Evolutionary conservation across 2,329 filamentous ascomycete species (phyloP), one percentile per base, ranked within the genome.

Genomic region (Achaetomium macrosporum): DNA sequence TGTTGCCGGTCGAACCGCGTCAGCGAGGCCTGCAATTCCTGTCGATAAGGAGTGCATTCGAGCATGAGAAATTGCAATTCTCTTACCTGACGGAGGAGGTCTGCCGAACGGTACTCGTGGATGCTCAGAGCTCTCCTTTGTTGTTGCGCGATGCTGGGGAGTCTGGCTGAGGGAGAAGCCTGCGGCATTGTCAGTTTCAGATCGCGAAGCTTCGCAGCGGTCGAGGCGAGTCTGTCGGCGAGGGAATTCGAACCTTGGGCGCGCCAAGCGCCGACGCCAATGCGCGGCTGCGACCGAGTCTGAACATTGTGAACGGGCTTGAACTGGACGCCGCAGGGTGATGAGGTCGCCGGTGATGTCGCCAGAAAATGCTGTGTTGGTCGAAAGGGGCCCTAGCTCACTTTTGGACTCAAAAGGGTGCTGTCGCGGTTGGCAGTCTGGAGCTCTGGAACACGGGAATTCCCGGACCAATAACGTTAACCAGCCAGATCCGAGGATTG

Each of bases 31-130:
- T 15, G 47, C 44, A 45, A 13, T 52, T 29, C 12, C 52, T 46
- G 44, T 42, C 42, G 41, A 51, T 19, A 47, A 56, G 63, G 48
- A 60, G 61, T 19, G 25, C 1, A 40, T 39, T 42, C 57, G 56
- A 37, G 51, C 36, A 53, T 47, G 31, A 29, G 39, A 13, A 15
- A 25, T 4, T 13, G 20, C 17, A 44, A 29, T 35, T 52, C 30
- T 55, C 63, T 71, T 78, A 85, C 82, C 78, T 84, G 69, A 74
- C 80, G 88, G 68, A 99, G 82, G 64, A 99, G 85, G 72, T 91
- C 88, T 65, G 90, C 90, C 65, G 93, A 96, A 68, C 92, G 87
- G 77, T 96, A 97, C 78, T 99, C 93, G 80, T 99, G 93, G 68
- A 99, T 96, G 69, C 90, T 93, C 69, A 99, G 83, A 68, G 87